Conservation (phyloP, 169 alveolate genomes). For the Sarcocystis neurona region DNA sequence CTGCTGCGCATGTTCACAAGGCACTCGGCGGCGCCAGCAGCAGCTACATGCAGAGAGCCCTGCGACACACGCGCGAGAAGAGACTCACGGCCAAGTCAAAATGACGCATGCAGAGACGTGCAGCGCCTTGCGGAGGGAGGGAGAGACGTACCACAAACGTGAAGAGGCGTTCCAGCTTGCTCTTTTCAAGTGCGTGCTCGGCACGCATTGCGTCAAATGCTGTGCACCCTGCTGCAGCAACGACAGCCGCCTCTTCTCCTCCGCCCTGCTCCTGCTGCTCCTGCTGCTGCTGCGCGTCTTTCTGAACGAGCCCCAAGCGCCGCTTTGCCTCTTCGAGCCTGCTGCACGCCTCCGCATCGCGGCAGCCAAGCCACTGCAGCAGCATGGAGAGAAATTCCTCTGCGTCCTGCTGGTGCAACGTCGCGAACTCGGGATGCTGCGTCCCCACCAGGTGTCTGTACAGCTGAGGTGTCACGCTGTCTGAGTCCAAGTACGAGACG, state of each 20-base stretch:
- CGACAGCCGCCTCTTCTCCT: neutral
- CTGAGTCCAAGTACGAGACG: conserved; percentile 43
- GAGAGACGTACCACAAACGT: conserved; percentile 49
- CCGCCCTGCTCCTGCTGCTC: neutral
- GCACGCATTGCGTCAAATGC: neutral
- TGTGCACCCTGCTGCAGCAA: conserved; percentile 18
- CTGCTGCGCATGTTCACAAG: neutral
- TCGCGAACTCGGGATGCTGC: conserved; percentile 60
- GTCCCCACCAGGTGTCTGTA: conserved; percentile 45
- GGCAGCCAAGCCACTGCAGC: conserved; percentile 43
- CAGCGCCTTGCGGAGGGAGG: neutral
- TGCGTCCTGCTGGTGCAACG: conserved; percentile 59
- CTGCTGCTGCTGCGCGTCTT: too few relatives aligned
- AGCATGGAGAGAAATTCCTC: conserved; percentile 58
- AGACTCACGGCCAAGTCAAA: neutral
- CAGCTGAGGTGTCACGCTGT: conserved; percentile 54
- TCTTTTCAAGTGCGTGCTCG: neutral
- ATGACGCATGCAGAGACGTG: neutral
- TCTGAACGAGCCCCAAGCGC: neutral
- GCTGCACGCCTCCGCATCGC: conserved; percentile 43
- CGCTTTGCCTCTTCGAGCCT: neutral
- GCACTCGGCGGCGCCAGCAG: neutral
- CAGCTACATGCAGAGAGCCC: neutral
- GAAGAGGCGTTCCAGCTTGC: conserved; percentile 46
- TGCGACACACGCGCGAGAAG: neutral